Evolutionary conservation across 345 rosid genomes (phyloP).

Genomic region (Excoecaria agallocha): DNA sequence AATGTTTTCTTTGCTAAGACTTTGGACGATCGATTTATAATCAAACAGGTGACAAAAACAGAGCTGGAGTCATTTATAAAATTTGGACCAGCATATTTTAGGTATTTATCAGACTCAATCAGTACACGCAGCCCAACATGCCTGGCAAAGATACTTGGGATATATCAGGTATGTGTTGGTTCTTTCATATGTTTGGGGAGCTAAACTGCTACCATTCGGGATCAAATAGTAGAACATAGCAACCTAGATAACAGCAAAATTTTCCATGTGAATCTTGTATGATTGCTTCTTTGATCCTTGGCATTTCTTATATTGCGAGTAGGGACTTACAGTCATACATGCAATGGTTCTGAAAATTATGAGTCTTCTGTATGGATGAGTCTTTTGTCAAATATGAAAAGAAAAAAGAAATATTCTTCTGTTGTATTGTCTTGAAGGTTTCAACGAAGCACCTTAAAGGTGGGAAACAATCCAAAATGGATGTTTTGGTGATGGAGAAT

Average conservation of each 20-base stretch:
- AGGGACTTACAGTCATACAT: background rate
- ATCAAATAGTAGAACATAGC: background rate
- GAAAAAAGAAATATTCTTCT: conserved; percentile 6
- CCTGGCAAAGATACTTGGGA: conserved; percentile 90
- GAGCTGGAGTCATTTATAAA: conserved; percentile 90
- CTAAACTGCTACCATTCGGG: background rate
- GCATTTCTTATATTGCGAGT: background rate
- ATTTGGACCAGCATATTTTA: conserved; percentile 80
- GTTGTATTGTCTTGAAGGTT: conserved; percentile 49
- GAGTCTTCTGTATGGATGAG: background rate
- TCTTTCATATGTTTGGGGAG: conserved; percentile 1
- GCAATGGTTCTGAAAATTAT: background rate
- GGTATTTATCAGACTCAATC: conserved; percentile 73
- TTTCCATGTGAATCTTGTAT: background rate
- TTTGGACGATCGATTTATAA: conserved; percentile 82
- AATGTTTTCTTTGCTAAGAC: conserved; percentile 96
- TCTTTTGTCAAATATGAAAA: background rate
- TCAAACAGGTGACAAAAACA: conserved; percentile 93
- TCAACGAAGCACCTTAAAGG: conserved; percentile 69
- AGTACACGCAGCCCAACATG: conserved; percentile 78
- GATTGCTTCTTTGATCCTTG: background rate
- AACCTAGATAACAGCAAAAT: background rate
- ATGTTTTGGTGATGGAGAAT: conserved; percentile 95
- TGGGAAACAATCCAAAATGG: conserved; percentile 81
- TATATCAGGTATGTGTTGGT: conserved; percentile 66